Evolutionary conservation across 495 filamentous ascomycete genomes (phyloP).

Genomic region (Pseudevernia furfuracea): DNA sequence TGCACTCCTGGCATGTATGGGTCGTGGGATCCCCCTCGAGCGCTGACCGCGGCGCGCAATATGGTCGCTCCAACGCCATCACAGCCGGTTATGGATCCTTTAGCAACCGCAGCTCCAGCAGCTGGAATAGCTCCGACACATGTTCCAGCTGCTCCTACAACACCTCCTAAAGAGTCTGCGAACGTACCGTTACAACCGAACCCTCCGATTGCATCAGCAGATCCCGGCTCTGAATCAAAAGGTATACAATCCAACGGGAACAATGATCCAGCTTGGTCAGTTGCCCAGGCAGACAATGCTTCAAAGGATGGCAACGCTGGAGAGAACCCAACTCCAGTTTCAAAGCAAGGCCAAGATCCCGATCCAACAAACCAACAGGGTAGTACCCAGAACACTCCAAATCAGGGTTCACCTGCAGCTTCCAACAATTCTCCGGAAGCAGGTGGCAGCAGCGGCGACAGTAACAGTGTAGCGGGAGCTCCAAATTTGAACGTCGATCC

Average conservation of each 20-base stretch:
- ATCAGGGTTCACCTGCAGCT: background rate
- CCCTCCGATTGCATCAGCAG: background rate
- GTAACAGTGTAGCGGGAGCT: background rate
- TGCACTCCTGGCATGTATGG: slow-evolving; percentile 6
- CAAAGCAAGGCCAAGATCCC: background rate
- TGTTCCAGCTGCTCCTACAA: background rate
- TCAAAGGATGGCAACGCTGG: background rate
- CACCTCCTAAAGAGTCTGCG: background rate
- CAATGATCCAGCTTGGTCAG: background rate
- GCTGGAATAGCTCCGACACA: background rate
- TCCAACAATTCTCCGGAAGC: background rate
- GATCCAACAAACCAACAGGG: background rate
- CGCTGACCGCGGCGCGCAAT: background rate
- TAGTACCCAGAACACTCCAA: background rate
- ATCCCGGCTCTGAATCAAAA: background rate
- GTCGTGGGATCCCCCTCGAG: background rate
- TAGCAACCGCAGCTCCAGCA: background rate
- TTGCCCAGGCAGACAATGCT: background rate
- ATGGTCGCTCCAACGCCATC: slow-evolving; percentile 1
- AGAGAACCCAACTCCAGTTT: background rate
- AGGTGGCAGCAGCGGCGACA: background rate
- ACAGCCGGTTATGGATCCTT: background rate
- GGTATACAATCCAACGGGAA: background rate
- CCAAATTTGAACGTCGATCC: background rate
- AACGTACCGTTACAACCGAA: background rate